Evolutionary conservation across 2,329 filamentous ascomycete genomes (phyloP).

Genomic region (Pestalotiopsis sp.): DNA sequence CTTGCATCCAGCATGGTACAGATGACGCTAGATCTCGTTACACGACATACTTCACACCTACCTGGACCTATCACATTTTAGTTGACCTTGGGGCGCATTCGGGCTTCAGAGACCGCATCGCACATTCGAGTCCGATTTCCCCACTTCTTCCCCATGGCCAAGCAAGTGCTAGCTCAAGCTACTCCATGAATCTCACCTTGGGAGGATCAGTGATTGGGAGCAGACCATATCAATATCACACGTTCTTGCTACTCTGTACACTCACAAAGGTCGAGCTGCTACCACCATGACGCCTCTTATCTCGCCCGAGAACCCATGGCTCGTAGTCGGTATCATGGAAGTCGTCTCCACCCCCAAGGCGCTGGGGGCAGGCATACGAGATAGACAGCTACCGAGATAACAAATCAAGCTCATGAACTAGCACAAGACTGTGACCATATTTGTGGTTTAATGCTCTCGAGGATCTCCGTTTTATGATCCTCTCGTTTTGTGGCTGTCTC

Average conservation of each 20-base stretch:
- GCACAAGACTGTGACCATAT: neutral
- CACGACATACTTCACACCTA: too few relatives aligned
- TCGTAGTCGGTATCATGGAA: neutral
- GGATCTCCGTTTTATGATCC: neutral
- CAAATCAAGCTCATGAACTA: slow-evolving; percentile 14
- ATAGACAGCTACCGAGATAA: neutral
- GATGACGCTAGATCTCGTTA: too few relatives aligned
- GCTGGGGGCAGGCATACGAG: neutral
- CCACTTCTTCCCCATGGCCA: neutral
- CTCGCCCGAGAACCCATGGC: slow-evolving; percentile 1
- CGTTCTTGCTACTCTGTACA: neutral
- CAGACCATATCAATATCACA: neutral
- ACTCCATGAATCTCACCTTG: neutral
- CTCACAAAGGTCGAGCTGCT: neutral
- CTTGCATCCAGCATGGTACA: too few relatives aligned
- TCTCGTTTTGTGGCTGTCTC: neutral
- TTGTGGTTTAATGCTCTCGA: neutral
- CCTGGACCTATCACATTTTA: too few relatives aligned
- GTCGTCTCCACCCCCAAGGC: neutral
- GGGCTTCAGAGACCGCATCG: neutral
- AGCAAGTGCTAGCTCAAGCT: neutral
- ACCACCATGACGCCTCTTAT: neutral
- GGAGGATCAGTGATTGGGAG: neutral
- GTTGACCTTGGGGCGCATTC: neutral
- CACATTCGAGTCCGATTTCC: neutral